Evolutionary conservation across 345 rosid species (phyloP), one percentile per base, ranked within the genome.

Genomic region (Trapa bicornis): DNA sequence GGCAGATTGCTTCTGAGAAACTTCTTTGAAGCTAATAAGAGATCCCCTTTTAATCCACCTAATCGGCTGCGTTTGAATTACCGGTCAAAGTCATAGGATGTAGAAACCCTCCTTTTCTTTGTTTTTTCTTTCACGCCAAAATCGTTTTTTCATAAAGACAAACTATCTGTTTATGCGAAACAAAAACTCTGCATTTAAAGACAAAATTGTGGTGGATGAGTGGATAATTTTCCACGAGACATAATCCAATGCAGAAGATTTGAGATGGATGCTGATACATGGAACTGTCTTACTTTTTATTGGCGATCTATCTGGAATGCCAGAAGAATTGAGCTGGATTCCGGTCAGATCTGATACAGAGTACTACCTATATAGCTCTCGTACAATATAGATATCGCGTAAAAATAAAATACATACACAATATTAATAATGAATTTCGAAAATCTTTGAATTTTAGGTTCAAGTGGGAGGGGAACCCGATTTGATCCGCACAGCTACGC

Each of bases 401-500:
- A 16, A 50, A 50, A 13, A 50, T 13, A 50, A 54, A 17, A 53
- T 53, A 53, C 33, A n/a, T 53, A 53, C 35, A 63, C n/a, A 39
- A 15, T 36, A 36, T 37, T 12, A 38, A 39, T 64, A 0, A 37
- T 11, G 4, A 61, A 35, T 61, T 35, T 5, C 2, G 5, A 39
- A 62, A 14, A 17, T 62, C 15, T 62, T 36, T 32, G 17, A 64
- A n/a, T 22, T 22, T 54, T n/a, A 5, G 38, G 15, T 38, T 64
- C 4, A 64, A 15, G 10, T 15, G 47, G 29, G 12, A n/a, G 37
- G 37, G 29, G 29, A 64, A 64, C 60, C 63, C 63, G 38, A 58
- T n/a, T 43, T 3, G 52, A 65, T 65, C 37, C 6, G 67, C 5
- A 41, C 14, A 36, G 47, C 67, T 65, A 65, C 50, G 67, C 54